Percentiles rank a stretch among this genome's conserved stretches.
These are phyloP conservation scores for Passalora sequoiae DNA, from an alignment of 2,329 filamentous ascomycete genomes.

Conservation along the genomic window DNA sequence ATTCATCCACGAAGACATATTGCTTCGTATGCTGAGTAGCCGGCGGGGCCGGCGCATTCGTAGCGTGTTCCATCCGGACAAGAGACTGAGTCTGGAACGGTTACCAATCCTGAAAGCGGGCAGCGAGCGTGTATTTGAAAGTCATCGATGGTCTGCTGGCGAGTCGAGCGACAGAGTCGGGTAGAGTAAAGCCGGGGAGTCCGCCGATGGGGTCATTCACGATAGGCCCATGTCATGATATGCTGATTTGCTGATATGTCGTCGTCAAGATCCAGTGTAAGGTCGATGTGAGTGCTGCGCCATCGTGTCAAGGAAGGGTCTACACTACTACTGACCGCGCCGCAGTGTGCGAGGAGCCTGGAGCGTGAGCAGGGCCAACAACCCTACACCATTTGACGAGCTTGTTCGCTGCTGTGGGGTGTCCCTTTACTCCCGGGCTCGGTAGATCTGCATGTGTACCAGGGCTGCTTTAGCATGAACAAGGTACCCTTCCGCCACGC, in stretches of 20 bases:
- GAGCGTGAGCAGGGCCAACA: too few species aligned
- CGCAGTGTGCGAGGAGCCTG: neutral
- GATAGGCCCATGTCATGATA: neutral
- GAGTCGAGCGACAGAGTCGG: neutral
- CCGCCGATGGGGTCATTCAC: neutral
- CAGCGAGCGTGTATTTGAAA: conserved; percentile 14
- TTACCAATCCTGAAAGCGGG: conserved; percentile 11
- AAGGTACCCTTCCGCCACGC: too few species aligned
- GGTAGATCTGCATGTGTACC: too few species aligned
- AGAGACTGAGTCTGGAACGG: conserved; percentile 9
- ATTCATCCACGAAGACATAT: conserved; percentile 98
- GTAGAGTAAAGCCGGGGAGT: neutral
- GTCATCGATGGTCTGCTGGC: conserved; percentile 6
- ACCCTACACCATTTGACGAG: too few species aligned
- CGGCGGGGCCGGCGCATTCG: conserved; percentile 41
- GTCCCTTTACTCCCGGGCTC: too few species aligned
- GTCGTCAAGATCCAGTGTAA: neutral
- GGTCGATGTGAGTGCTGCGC: neutral
- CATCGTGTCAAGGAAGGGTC: conserved; percentile 1
- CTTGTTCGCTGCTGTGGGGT: too few species aligned
- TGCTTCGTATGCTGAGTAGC: conserved; percentile 76
- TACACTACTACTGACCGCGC: neutral
- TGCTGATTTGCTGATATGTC: too few species aligned
- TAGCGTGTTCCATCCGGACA: conserved; percentile 17
- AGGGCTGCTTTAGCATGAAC: too few species aligned